Evolutionary conservation across 208 protist genomes (phyloP).

Genomic region (Lotmaria passim): DNA sequence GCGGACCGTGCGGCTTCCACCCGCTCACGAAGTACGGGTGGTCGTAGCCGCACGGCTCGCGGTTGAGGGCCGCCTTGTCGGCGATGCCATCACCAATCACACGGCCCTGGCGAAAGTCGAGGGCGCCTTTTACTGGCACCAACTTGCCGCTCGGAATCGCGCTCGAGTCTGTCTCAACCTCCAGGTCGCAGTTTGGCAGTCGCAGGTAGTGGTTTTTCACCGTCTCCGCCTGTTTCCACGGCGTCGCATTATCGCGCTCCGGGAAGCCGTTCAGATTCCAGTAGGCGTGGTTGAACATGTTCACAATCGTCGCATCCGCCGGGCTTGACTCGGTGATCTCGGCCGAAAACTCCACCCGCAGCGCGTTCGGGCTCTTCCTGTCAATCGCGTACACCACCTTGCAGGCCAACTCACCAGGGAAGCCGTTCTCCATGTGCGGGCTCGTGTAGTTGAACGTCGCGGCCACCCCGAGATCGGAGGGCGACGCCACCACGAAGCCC

Average conservation of each 20-base stretch:
- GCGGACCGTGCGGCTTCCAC: constrained; percentile 25
- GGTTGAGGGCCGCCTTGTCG: constrained; percentile 27
- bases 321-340: constrained; percentile 48
- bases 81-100: constrained; percentile 45
- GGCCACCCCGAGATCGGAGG: constrained; percentile 24
- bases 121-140: constrained; percentile 22
- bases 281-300: constrained; percentile 67
- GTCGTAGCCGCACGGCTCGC: constrained; percentile 56
- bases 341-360: constrained; percentile 41
- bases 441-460: constrained; percentile 39
- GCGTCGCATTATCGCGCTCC: constrained; percentile 14
- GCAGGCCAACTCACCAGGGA: constrained; percentile 38
- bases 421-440: constrained; percentile 71
- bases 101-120: constrained; percentile 45
- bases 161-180: constrained; percentile 35
- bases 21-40: constrained; percentile 12
- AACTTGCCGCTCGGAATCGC: constrained; percentile 49
- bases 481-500: constrained; percentile 26
- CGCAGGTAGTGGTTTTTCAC: constrained; percentile 52
- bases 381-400: constrained; percentile 51
- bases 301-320: constrained; percentile 52
- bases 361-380: constrained; percentile 33
- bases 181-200: constrained; percentile 27
- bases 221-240: constrained; percentile 27
- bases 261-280: constrained; percentile 76